Evolutionary conservation across 2,329 filamentous ascomycete species (phyloP).

Genomic region (Aureobasidium subglaciale): DNA sequence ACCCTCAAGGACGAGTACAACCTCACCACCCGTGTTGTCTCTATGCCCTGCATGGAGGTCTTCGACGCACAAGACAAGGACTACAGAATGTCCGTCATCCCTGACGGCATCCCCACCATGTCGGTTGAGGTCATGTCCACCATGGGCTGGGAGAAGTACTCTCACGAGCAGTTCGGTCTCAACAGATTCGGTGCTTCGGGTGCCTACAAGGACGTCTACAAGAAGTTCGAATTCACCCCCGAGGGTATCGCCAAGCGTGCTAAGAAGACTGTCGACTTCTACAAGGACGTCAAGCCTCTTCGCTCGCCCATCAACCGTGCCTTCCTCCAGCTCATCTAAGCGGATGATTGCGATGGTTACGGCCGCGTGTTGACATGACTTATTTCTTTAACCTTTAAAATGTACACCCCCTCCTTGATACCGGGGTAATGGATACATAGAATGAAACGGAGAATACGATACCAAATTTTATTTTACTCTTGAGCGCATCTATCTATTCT

Average conservation of each 20-base stretch:
- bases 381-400: slow-evolving; percentile 2
- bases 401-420: background rate
- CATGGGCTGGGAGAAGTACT: slow-evolving; percentile 97
- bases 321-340: slow-evolving; percentile 92
- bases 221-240: slow-evolving; percentile 99
- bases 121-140: slow-evolving; percentile 96
- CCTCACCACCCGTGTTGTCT: slow-evolving; percentile 85
- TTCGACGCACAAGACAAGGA: slow-evolving; percentile 93
- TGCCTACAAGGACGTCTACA: slow-evolving; percentile 96
- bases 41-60: slow-evolving; percentile 92
- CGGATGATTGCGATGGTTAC: slow-evolving; percentile 6
- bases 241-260: slow-evolving; percentile 96
- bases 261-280: slow-evolving; percentile 87
- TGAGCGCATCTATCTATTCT: too few species aligned
- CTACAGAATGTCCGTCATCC: slow-evolving; percentile 86
- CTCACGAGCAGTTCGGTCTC: slow-evolving; percentile 97
- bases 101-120: slow-evolving; percentile 86
- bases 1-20: slow-evolving; percentile 81
- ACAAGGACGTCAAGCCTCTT: slow-evolving; percentile 82
- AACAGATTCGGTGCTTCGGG: slow-evolving; percentile 98
- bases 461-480: slow-evolving; percentile 6
- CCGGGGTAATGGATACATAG: slow-evolving; percentile 12
- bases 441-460: slow-evolving; percentile 13
- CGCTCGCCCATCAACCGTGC: slow-evolving; percentile 95
- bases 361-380: slow-evolving; percentile 10